Percentiles rank a stretch among this genome's conserved stretches.
Evolutionary conservation across 345 rosid genomes (phyloP).

Genomic region (Rhizophora apiculata): DNA sequence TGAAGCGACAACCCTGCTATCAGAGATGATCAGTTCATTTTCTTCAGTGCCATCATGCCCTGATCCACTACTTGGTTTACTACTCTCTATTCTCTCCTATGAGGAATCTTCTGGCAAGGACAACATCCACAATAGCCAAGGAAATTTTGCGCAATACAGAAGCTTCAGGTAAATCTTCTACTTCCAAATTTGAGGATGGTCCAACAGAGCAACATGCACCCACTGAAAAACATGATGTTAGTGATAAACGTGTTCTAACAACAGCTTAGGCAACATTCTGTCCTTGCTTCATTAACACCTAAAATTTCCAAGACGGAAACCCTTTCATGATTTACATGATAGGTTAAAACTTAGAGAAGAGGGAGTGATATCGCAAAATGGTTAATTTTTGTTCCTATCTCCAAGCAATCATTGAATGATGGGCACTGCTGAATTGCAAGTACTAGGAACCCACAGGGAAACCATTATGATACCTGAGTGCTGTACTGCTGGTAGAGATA

Average conservation of each 20-base stretch:
- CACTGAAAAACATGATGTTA: conserved; percentile 83
- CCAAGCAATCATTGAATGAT: not conserved
- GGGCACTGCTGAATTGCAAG: not conserved
- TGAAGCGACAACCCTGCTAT: conserved; percentile 28
- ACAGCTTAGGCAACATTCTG: conserved; percentile 87
- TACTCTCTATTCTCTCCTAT: conserved; percentile 31
- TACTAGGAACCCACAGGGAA: not conserved
- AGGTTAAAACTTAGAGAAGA: not conserved
- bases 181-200: conserved; percentile 37
- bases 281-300: conserved; percentile 90
- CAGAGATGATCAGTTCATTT: conserved; percentile 57
- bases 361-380: not conserved
- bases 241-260: conserved; percentile 67
- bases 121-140: conserved; percentile 37
- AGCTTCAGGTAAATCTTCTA: conserved; percentile 44
- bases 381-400: not conserved
- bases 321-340: not conserved
- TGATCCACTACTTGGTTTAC: conserved; percentile 38
- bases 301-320: not conserved
- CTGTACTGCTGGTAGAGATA: conserved; percentile 82
- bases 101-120: conserved; percentile 24
- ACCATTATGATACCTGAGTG: conserved; percentile 13
- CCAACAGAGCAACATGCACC: conserved; percentile 64
- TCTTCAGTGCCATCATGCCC: conserved; percentile 51
- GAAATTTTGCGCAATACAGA: conserved; percentile 43